A percentile compares a stretch with the other conserved stretches of the same genome.
Evolutionary conservation across 2,329 filamentous ascomycete genomes (phyloP).

Genomic region (Colletotrichum incanum): DNA sequence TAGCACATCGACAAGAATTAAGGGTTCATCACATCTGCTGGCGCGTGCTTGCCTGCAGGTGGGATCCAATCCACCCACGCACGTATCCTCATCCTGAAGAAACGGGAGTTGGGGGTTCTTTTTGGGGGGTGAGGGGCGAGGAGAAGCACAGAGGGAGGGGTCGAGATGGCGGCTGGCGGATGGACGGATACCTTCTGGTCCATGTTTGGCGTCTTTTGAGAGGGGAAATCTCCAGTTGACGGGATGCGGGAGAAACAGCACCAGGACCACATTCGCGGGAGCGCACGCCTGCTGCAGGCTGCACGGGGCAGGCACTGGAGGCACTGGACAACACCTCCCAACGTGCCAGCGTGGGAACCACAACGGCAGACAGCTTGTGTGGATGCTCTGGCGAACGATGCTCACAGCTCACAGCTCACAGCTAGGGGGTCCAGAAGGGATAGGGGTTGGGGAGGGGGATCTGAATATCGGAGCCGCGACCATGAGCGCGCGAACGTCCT

Average conservation of each 20-base stretch:
- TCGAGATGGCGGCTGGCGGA: slow-evolving; percentile 3
- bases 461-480: slow-evolving; percentile 2
- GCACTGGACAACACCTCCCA: slow-evolving; percentile 9
- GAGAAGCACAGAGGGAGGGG: background rate
- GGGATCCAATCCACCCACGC: slow-evolving; percentile 40
- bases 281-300: slow-evolving; percentile 20
- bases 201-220: background rate
- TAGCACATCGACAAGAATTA: slow-evolving; percentile 23
- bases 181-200: slow-evolving; percentile 4
- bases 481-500: background rate
- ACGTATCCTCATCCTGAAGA: slow-evolving; percentile 40
- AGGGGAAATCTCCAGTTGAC: background rate
- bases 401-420: slow-evolving; percentile 3
- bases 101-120: slow-evolving; percentile 33
- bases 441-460: background rate
- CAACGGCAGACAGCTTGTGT: slow-evolving; percentile 14
- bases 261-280: slow-evolving; percentile 34
- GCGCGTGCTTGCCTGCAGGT: slow-evolving; percentile 42
- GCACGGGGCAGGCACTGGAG: slow-evolving; percentile 8
- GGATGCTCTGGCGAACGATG: slow-evolving; percentile 17
- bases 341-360: slow-evolving; percentile 13
- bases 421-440: background rate
- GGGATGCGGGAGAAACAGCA: slow-evolving; percentile 1
- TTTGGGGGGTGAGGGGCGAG: slow-evolving; percentile 13
- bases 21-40: slow-evolving; percentile 43